Percentiles rank a stretch among this genome's conserved stretches.
Evolutionary conservation across 1,284 basidiomycete species (phyloP).

Genomic region (Coniferiporia sulphurascens): DNA sequence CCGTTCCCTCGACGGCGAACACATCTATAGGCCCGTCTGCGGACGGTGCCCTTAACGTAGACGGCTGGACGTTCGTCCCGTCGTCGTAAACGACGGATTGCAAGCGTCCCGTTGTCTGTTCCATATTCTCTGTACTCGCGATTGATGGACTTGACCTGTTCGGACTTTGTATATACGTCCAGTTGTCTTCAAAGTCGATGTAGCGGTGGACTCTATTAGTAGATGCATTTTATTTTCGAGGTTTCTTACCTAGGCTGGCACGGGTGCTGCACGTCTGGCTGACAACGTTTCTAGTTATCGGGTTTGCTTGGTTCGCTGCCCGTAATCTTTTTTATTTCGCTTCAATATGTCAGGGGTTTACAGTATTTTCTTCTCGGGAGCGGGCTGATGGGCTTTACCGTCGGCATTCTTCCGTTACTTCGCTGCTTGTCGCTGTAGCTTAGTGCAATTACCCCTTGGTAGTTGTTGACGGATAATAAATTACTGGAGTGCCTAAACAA

Average conservation of each 20-base stretch:
- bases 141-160: neutral
- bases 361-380: neutral
- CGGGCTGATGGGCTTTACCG: neutral
- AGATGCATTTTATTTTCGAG: neutral
- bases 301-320: conserved; percentile 14
- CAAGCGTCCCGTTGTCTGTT: neutral
- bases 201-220: neutral
- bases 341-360: neutral
- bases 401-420: neutral
- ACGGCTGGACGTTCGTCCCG: conserved; percentile 27
- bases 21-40: conserved; percentile 37
- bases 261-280: neutral
- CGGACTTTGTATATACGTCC: neutral
- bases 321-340: conserved; percentile 1
- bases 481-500: no score
- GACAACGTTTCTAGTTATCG: neutral
- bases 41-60: conserved; percentile 33
- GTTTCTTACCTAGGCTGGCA: neutral
- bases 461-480: no score
- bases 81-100: neutral
- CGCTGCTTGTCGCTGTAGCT: neutral
- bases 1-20: conserved; percentile 20
- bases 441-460: neutral
- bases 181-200: neutral
- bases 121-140: neutral